A percentile compares a stretch with the other conserved stretches of the same genome.
These are phyloP conservation scores for Alternaria alternata DNA, from an alignment of 2,329 filamentous ascomycete genomes.

Conservation along the genomic window DNA sequence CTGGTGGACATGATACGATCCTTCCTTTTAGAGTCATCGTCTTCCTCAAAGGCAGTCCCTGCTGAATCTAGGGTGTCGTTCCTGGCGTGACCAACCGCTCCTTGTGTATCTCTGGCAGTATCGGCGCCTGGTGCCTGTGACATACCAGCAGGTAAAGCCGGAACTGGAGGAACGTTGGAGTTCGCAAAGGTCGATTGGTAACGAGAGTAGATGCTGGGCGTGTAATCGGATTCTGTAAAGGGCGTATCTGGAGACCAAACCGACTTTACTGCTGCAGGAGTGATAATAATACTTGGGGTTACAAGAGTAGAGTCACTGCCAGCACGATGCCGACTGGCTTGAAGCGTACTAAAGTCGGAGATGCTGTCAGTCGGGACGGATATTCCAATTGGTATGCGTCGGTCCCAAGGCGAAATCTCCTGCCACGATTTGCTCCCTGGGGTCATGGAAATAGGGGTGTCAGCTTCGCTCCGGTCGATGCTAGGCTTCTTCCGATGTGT, in stretches of 20 bases:
- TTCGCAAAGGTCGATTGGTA: constrained; percentile 53
- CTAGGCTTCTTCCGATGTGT: constrained; percentile 24
- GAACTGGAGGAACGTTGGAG: constrained; percentile 61
- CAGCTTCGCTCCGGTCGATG: constrained; percentile 32
- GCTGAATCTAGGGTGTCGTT: constrained; percentile 48
- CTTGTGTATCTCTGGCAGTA: not conserved
- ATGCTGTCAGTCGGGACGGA: constrained; percentile 66
- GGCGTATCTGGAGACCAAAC: constrained; percentile 69
- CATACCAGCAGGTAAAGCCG: constrained; percentile 41
- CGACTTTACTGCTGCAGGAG: constrained; percentile 59
- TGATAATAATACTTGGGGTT: constrained; percentile 63
- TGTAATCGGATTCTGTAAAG: constrained; percentile 62
- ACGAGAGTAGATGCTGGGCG: constrained; percentile 70
- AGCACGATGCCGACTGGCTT: constrained; percentile 47
- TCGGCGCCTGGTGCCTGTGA: constrained; percentile 16
- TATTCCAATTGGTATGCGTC: constrained; percentile 78
- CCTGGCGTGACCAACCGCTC: constrained; percentile 27
- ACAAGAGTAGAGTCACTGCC: constrained; percentile 46
- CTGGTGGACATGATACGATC: constrained; percentile 62
- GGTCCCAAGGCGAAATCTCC: constrained; percentile 72
- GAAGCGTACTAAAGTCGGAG: constrained; percentile 49
- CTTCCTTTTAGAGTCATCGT: constrained; percentile 54
- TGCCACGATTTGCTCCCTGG: constrained; percentile 44
- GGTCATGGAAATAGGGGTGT: constrained; percentile 41
- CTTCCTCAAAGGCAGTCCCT: constrained; percentile 57